A percentile compares a stretch with the other conserved stretches of the same genome.
Conservation (phyloP, 2,329 filamentous ascomycete species). For the Tricladium varicosporioides region DNA sequence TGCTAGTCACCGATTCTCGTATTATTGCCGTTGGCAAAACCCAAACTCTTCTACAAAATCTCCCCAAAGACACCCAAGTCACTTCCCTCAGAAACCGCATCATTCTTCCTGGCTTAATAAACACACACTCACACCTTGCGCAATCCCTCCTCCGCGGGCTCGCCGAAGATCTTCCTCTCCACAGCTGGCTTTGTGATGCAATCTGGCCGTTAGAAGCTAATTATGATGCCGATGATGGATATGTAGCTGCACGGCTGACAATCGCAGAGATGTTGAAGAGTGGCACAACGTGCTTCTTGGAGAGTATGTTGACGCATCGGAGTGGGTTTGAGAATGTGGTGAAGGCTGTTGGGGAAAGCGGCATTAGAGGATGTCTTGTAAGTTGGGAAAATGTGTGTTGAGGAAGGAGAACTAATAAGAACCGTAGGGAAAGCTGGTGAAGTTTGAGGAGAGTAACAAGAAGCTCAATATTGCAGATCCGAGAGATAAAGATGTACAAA, state of each 20-base stretch:
- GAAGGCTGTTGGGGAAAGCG: slow-evolving; percentile 42
- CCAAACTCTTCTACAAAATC: slow-evolving; percentile 23
- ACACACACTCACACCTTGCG: slow-evolving; percentile 49
- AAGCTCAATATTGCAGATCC: slow-evolving; percentile 36
- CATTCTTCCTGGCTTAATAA: slow-evolving; percentile 48
- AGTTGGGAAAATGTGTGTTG: background rate
- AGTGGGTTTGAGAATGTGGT: slow-evolving; percentile 46
- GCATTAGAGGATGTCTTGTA: slow-evolving; percentile 40
- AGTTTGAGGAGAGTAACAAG: slow-evolving; percentile 37
- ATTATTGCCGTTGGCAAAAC: slow-evolving; percentile 46
- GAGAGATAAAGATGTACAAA: slow-evolving; percentile 36
- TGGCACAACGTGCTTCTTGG: slow-evolving; percentile 50
- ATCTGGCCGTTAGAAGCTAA: slow-evolving; percentile 48
- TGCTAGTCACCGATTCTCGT: slow-evolving; percentile 39
- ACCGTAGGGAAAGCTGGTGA: slow-evolving; percentile 37
- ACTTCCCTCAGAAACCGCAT: slow-evolving; percentile 42
- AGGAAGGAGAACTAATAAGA: background rate
- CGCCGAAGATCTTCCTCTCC: slow-evolving; percentile 48
- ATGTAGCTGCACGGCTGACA: slow-evolving; percentile 45
- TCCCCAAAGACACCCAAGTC: slow-evolving; percentile 29
- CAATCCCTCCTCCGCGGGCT: slow-evolving; percentile 46
- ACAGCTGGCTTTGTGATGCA: slow-evolving; percentile 49
- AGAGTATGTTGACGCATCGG: slow-evolving; percentile 48
- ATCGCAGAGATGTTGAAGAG: slow-evolving; percentile 50
- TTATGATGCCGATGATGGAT: slow-evolving; percentile 46